Evolutionary conservation across 2,329 filamentous ascomycete species (phyloP), one percentile per base, ranked within the genome.

Genomic region (Fusarium praegraminearum): DNA sequence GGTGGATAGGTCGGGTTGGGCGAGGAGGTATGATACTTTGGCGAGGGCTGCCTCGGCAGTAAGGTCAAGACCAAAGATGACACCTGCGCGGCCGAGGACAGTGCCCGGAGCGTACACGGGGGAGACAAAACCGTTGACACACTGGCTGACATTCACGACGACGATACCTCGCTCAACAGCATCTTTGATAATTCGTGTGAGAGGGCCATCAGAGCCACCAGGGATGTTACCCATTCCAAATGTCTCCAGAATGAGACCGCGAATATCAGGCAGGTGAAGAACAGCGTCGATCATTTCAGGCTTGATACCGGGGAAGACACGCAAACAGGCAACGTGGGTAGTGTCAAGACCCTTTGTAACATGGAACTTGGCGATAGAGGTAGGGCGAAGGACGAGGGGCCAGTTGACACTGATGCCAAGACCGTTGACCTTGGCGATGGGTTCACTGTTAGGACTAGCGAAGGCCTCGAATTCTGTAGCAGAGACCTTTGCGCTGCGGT

Each of bases 181-280:
- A 44, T 89, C 87, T 20, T 88, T 86, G 74, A 97, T 89, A 50
- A 95, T 92, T 57, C 89, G 89, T 18, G 91, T 94, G 78, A 97
- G 86, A 53, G 89, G 90, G 58, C 92, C 92, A 76, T 96, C 92
- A 49, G 90, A 86, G 32, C 93, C 93, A 40, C 91, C 91, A 4
- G 94, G 94, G 13, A 94, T 92, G 80, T 97, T 98, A 59, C 94
- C 94, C 78, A 96, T 94, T 63, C 94, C 94, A 78, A 97, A 97
- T 0, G 94, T 97, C 81, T 97, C 94, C 44, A 98, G 86, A 40
- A 98, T 90, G 51, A 97, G 85, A 2, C 94, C 94, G 50, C 90
- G 89, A 16, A 98, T 85, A 47, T 89, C 89, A n/a, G 93, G 89
- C 33, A 94, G 83, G 45, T 87, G 87, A 63, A 97, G 84, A 18